Percentiles rank a stretch among this genome's conserved stretches.
Evolutionary conservation across 139 green algal species (phyloP).

Genomic region (Trebouxia sp.): DNA sequence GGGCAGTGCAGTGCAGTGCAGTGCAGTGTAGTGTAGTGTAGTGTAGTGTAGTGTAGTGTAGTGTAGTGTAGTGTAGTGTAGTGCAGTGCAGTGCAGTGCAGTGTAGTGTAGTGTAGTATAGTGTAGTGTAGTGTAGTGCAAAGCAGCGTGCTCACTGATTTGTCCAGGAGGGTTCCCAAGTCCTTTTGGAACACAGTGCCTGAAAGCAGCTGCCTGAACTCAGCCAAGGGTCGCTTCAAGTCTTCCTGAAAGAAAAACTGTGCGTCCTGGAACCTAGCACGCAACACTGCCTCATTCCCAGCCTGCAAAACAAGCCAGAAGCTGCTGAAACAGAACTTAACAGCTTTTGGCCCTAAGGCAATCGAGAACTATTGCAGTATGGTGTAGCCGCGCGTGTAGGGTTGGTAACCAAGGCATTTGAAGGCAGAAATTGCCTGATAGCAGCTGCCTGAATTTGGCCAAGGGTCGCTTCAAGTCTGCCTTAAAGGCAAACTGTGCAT

Average conservation of each 20-base stretch:
- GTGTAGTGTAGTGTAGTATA: too few species aligned
- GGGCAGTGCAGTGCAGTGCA: too few species aligned
- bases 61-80: too few species aligned
- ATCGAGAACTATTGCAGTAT: neutral
- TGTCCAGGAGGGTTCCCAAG: constrained; percentile 93
- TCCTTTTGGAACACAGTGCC: constrained; percentile 92
- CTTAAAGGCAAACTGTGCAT: constrained; percentile 97
- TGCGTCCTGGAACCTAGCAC: constrained; percentile 96
- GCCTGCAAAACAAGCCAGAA: neutral
- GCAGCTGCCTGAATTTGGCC: constrained; percentile 68
- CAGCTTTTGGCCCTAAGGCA: neutral
- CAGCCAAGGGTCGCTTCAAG: constrained; percentile 70
- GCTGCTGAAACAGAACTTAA: too few species aligned
- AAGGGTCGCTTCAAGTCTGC: constrained; percentile 81
- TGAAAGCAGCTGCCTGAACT: constrained; percentile 71
- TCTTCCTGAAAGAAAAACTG: constrained; percentile 96
- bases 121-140: too few species aligned
- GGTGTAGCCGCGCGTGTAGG: too few species aligned
- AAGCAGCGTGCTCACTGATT: constrained; percentile 50
- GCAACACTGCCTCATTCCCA: constrained; percentile 96
- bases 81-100: too few species aligned
- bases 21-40: too few species aligned
- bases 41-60: too few species aligned
- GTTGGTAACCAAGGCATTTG: constrained; percentile 91
- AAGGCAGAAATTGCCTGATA: constrained; percentile 86